Base-by-base conservation (phyloP, 345 rosid genomes). In the Rhodamnia argentea region DNA sequence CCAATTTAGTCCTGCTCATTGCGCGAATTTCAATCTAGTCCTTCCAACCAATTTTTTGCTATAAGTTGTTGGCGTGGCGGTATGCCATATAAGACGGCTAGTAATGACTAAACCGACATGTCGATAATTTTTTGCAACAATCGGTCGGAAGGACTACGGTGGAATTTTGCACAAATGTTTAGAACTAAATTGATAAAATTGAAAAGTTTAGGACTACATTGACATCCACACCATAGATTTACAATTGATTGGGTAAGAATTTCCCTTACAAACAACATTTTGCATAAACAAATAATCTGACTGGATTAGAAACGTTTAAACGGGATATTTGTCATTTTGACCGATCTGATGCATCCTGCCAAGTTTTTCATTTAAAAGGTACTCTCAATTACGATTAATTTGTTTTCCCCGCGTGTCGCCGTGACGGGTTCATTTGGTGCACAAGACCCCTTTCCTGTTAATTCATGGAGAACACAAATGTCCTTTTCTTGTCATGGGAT, bases 71-170 rank as follows among this genome's bases (percentile, higher is more conserved):
- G 6, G 32, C 11, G 9, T 0, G 7, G 23, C 12, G 0, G 26
- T 1, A 1, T 70, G 47, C 47, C 7, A 70, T 2, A 0, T 70
- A 9, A 7, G 13, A 70, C 40, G 7, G 11, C 7, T 1, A 0
- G 0, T 0, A 22, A 70, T 10, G 26, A 70, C 18, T 37, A 20
- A 37, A 70, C 0, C 0, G 0, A 15, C 1, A 29, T 0, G 5
- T 64, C 20, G 5, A 20, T 6, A 4, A 64, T 29, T 29, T 29
- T 2, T 2, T 0, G 1, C 10, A 5, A 64, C 13, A 2, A 64
- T 29, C 0, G 2, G 5, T 0, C 1, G 3, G 5, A 60, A 60
- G 7, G 8, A 59, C 7, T 59, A 26, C 3, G 0, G 5, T 13
- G 0, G 4, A n/a, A 62, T 27, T 29, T 29, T 1, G 15, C 7